These are phyloP conservation scores for Leccinum disarticulatum DNA, from an alignment of 768 basidiomycete species.

Conservation along the genomic window DNA sequence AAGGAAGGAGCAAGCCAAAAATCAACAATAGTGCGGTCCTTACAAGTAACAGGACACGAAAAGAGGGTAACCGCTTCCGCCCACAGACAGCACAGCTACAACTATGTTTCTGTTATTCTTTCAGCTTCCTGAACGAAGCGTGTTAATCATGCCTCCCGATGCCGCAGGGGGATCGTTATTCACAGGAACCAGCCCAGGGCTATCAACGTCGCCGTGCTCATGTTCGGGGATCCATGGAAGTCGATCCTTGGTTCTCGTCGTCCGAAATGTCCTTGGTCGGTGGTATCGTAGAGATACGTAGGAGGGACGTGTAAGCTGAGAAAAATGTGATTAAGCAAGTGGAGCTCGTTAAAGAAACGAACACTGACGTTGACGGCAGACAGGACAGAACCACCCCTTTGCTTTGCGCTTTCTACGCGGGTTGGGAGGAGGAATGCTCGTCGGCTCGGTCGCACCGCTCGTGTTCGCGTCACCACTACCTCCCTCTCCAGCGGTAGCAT, in stretches of 20 bases:
- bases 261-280: constrained; percentile 44
- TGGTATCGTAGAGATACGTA: constrained; percentile 74
- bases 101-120: constrained; percentile 97
- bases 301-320: constrained; percentile 82
- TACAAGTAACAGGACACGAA: no score
- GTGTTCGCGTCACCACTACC: constrained; percentile 17
- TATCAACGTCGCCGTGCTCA: constrained; percentile 15
- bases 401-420: constrained; percentile 84
- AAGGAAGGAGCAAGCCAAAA: no score
- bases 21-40: no score
- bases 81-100: constrained; percentile 97
- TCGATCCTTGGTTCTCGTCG: constrained; percentile 27
- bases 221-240: constrained; percentile 27
- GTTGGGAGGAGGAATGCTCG: constrained; percentile 34
- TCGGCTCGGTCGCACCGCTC: constrained; percentile 23
- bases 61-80: constrained; percentile 72
- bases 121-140: constrained; percentile 50
- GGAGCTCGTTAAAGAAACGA: neutral
- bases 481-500: constrained; percentile 25
- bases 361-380: constrained; percentile 87
- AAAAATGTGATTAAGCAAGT: constrained; percentile 1
- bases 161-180: constrained; percentile 15
- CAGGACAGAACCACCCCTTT: constrained; percentile 97
- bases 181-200: neutral
- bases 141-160: constrained; percentile 22